phyloP scores from a whole-genome alignment of 176 grass and related monocot species.

The Themeda triandra region DNA sequence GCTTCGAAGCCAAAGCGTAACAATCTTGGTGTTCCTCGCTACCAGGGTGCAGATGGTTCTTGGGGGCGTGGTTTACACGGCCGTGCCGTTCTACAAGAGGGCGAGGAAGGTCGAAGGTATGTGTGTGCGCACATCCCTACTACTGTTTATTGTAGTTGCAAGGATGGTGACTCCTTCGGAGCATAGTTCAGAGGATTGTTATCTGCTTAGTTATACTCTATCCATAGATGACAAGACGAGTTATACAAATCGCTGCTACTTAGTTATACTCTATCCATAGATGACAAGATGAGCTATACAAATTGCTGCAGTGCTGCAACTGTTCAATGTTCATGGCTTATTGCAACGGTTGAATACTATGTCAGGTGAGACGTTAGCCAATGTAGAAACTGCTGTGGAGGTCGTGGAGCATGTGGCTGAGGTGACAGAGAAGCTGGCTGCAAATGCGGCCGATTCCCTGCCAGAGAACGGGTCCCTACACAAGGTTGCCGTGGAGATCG shows the following conservation, averaged over 20 bases:
- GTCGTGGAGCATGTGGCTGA: conserved; percentile 63
- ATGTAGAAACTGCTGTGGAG: conserved; percentile 47
- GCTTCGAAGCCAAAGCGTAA: not conserved
- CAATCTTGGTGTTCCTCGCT: not conserved
- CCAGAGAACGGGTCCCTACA: conserved; percentile 45
- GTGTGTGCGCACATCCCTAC: conserved; percentile 17
- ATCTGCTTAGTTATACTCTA: not conserved
- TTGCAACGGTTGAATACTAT: not conserved
- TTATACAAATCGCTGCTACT: not conserved
- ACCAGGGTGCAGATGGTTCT: conserved; percentile 50
- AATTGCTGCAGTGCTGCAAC: too few species aligned
- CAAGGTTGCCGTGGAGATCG: conserved; percentile 44
- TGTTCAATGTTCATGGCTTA: not conserved
- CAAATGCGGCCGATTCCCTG: conserved; percentile 41
- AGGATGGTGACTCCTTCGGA: not conserved
- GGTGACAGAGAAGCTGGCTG: conserved; percentile 61
- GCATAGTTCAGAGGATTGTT: not conserved
- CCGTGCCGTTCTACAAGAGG: conserved; percentile 56
- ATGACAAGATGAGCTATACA: not conserved
- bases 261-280: not conserved
- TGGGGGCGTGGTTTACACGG: conserved; percentile 43
- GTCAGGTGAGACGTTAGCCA: conserved; percentile 52
- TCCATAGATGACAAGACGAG: not conserved
- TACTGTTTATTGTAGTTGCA: not conserved
- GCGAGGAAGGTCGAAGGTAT: conserved; percentile 45